Evolutionary conservation across 257 asterid genomes (phyloP).

Genomic region (Primulina huaijiensis): DNA sequence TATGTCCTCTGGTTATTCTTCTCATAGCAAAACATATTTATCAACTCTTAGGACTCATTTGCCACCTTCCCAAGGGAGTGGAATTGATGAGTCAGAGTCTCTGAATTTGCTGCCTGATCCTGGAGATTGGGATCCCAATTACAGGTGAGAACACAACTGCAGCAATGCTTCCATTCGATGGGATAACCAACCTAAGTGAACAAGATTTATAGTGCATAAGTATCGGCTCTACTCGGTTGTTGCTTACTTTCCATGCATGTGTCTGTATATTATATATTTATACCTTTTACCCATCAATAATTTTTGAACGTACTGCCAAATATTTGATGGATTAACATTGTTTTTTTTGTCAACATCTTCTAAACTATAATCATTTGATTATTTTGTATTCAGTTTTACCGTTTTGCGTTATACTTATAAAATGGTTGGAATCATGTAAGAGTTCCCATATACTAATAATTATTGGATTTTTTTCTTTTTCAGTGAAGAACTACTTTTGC

Average conservation of each 20-base stretch:
- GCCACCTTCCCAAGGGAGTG: constrained; percentile 51
- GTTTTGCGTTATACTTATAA: no score
- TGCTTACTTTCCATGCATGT: not conserved
- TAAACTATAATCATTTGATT: not conserved
- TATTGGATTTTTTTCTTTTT: constrained; percentile 21
- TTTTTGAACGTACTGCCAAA: not conserved
- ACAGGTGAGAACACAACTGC: constrained; percentile 51
- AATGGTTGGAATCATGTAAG: not conserved
- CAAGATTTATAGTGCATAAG: constrained; percentile 14
- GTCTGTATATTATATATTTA: no score
- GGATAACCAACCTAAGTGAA: constrained; percentile 8
- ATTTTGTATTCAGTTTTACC: no score
- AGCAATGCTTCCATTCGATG: constrained; percentile 16
- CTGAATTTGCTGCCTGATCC: constrained; percentile 89
- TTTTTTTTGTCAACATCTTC: not conserved
- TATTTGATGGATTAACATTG: not conserved
- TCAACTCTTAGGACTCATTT: constrained; percentile 31
- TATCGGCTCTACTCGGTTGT: constrained; percentile 1
- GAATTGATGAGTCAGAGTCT: constrained; percentile 60
- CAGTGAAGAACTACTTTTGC: constrained; percentile 92
- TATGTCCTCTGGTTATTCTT: constrained; percentile 47
- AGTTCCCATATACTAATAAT: not conserved
- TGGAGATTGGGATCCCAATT: constrained; percentile 99
- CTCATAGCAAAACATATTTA: constrained; percentile 38
- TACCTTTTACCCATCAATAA: not conserved